Evolutionary conservation across 108 stramenopile genomes (phyloP).

Genomic region (Cyclotella atomus): DNA sequence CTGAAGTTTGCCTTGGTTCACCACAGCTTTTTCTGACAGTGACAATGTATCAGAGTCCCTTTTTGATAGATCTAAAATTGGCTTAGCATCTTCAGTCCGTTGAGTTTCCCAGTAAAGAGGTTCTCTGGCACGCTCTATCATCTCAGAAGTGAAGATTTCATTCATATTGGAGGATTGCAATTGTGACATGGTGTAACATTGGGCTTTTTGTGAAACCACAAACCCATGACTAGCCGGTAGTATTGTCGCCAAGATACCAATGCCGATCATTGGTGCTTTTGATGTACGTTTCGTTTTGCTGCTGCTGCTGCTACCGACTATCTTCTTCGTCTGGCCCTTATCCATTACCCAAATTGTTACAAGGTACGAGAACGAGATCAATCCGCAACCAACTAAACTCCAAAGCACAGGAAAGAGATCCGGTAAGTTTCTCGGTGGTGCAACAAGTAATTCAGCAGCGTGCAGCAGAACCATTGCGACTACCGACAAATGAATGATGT

Average conservation of each 20-base stretch:
- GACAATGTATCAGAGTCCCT: constrained; percentile 27
- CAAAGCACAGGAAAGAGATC: constrained; percentile 82
- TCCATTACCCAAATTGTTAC: constrained; percentile 32
- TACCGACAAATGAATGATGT: constrained; percentile 38
- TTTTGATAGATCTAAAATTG: constrained; percentile 25
- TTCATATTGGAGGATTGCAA: background rate
- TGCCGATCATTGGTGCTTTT: background rate
- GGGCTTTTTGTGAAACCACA: background rate
- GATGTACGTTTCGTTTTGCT: background rate
- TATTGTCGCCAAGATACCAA: background rate
- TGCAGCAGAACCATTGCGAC: constrained; percentile 63
- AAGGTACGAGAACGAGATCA: constrained; percentile 54
- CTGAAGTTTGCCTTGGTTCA: background rate
- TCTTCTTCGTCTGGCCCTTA: background rate
- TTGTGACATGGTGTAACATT: background rate
- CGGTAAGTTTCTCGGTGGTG: constrained; percentile 59
- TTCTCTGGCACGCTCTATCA: constrained; percentile 20
- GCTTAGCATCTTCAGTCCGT: constrained; percentile 23
- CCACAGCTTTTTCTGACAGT: constrained; percentile 12
- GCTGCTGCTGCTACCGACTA: background rate
- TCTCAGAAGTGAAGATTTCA: constrained; percentile 16
- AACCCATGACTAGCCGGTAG: background rate
- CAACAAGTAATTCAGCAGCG: constrained; percentile 41
- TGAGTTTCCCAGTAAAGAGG: constrained; percentile 39
- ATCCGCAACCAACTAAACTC: constrained; percentile 73